Base-by-base conservation (phyloP, 371 early-diverging fungal species). In the Circinella minor region DNA sequence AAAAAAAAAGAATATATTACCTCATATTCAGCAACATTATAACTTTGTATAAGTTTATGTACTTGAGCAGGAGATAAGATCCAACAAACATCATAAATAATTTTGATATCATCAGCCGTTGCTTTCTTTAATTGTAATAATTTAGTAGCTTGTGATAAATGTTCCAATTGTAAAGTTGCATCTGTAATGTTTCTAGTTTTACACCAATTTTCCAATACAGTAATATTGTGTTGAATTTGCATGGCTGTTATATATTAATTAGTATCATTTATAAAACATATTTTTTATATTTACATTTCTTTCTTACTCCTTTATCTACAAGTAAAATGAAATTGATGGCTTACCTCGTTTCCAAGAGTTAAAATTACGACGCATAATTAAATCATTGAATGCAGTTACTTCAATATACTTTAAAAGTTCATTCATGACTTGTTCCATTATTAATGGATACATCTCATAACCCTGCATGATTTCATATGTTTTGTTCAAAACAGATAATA, bases 191-290 rank as follows among this genome's bases (percentile, higher is more conserved):
- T 88, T 74, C 94, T 93, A 38, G 88, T 73, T 86, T 90, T 90
- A 88, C 95, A 95, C 98, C 98, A 97, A 71, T 96, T 96, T 72
- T 95, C 94, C 62, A 97, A 81, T n/a, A 92, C 86, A 4, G 91
- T 91, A 51, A 96, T 87, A 74, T 97, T 97, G 86, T 93, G 95
- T 80, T 96, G 96, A 75, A 97, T 94, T 87, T 97, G 97, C 91
- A 96, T 96, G 7, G 75, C 78, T 77, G 67, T 27, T 27, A 27
- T 27, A 27, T 27, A 27, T 1, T 1, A 27, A 27, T 27, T 27
- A 27, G 27, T 27, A 27, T 27, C 27, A 0, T 27, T 27, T 27
- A n/a, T n/a, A n/a, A n/a, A n/a, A n/a, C n/a, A n/a, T n/a, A n/a
- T 27, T 27, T 27, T 27, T 27, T 27, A 27, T 27, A 27, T 27